Base-by-base conservation (phyloP, 371 early-diverging fungal genomes). In the Mortierella sp. region DNA sequence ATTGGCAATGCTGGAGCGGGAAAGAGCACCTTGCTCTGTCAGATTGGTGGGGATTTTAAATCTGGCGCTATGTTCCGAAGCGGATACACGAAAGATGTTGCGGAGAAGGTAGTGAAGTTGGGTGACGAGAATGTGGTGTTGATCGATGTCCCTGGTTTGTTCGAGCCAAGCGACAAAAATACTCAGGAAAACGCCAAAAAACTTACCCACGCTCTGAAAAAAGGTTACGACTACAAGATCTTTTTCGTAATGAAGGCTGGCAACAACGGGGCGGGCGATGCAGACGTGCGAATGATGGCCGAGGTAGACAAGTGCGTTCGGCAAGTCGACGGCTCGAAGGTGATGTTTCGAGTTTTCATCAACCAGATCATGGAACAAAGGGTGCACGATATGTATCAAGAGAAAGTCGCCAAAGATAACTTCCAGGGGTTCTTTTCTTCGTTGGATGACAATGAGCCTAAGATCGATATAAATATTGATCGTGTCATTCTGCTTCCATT, bases 71-170 rank as follows among this genome's bases (percentile, higher is more conserved):
- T 2, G 6, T 57, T 63, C 28, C 52, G 10, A 1, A 37, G 4
- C 1, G 70, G 58, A 9, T 14, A n/a, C 22, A 70, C 64, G 18
- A 57, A 22, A 35, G 58, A n/a, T 22, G 51, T 62, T 30, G 1
- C 28, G 62, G 54, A 14, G 24, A 49, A 3, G 11, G 0, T 4
- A 39, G 62, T 69, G 1, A 24, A 11, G 0, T 20, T 69, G 20
- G 16, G 37, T 2, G 62, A 52, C 39, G 20, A 40, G 22, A 3
- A 18, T 0, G 55, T 70, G 9, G 20, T 54, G 8, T 45, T 70
- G 43, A 57, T 64, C 18, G 64, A 70, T 22, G 45, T 55, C 20
- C 70, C 70, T 1, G 70, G 70, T 3, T 35, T 70, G 32, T 63
- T 18, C 16, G 64, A 55, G 5, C 45, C 39, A 1, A 32, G 28